A percentile compares a stretch with the other conserved stretches of the same genome.
phyloP scores from a whole-genome alignment of 2,329 filamentous ascomycete species.

The Clarireedia monteithiana region DNA sequence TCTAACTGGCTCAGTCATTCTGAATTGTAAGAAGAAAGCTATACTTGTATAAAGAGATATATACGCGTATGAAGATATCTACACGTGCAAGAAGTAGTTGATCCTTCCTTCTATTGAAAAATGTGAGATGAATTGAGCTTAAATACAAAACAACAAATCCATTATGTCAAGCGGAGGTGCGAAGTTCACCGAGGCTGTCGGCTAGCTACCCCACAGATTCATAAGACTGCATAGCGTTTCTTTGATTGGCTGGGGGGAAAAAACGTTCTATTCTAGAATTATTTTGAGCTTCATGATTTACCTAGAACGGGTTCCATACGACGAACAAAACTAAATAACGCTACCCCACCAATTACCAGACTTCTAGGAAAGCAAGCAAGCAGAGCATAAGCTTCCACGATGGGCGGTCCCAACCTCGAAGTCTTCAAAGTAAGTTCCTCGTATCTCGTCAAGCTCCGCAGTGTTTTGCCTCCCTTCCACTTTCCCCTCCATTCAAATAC shows the following conservation, averaged over 20 bases:
- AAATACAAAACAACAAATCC: too few relatives aligned
- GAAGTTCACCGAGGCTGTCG: too few relatives aligned
- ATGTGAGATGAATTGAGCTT: too few relatives aligned
- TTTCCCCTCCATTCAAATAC: conserved; percentile 13
- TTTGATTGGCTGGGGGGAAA: not conserved
- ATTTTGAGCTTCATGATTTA: not conserved
- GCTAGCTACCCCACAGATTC: not conserved
- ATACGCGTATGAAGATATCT: not conserved
- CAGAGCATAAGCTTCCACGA: conserved; percentile 28
- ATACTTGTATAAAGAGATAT: not conserved
- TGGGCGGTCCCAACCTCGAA: conserved; percentile 86
- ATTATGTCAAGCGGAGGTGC: too few relatives aligned
- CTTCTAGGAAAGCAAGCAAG: not conserved
- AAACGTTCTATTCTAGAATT: not conserved
- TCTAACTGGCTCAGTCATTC: conserved; percentile 20
- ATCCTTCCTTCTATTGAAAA: not conserved
- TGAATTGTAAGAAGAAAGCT: not conserved
- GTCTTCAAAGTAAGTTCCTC: conserved; percentile 70
- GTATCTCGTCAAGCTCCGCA: conserved; percentile 2
- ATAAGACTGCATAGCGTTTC: not conserved
- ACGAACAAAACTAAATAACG: not conserved
- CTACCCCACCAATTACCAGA: not conserved
- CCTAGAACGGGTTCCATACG: not conserved
- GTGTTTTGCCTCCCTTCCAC: conserved; percentile 13
- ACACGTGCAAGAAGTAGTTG: not conserved